Conservation (phyloP, 1,284 basidiomycete genomes). For the Malassezia japonica region DNA sequence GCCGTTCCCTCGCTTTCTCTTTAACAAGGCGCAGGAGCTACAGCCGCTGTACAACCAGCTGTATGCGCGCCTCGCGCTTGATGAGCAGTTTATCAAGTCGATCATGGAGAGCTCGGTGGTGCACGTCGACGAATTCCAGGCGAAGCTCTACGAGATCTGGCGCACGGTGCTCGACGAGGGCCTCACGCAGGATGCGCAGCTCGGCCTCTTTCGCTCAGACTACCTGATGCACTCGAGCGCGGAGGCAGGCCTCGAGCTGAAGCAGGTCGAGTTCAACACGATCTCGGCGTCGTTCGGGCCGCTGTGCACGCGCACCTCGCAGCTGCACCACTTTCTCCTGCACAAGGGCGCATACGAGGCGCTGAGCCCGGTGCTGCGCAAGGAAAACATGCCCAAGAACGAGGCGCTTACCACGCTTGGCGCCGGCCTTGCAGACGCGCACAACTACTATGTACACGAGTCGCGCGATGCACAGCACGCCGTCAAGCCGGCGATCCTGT, state of each 20-base stretch:
- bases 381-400: conserved; percentile 64
- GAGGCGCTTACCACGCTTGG: conserved; percentile 63
- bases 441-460: conserved; percentile 60
- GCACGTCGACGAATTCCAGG: conserved; percentile 76
- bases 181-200: conserved; percentile 60
- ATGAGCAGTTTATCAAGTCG: conserved; percentile 66
- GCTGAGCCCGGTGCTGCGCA: conserved; percentile 55
- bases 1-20: conserved; percentile 68
- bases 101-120: conserved; percentile 74
- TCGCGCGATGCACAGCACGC: not conserved
- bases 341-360: conserved; percentile 55
- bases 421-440: conserved; percentile 67
- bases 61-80: conserved; percentile 73
- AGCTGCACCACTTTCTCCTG: conserved; percentile 57
- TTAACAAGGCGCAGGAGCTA: conserved; percentile 59
- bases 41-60: conserved; percentile 74
- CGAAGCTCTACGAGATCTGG: conserved; percentile 76
- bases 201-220: conserved; percentile 91
- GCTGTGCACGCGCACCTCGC: conserved; percentile 64
- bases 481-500: conserved; percentile 56
- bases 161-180: conserved; percentile 53
- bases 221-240: conserved; percentile 67
- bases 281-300: conserved; percentile 84
- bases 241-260: conserved; percentile 54
- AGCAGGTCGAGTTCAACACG: conserved; percentile 98